These are phyloP conservation scores for Ophiostoma ips DNA, from an alignment of 2,329 filamentous ascomycete species.

Conservation along the genomic window DNA sequence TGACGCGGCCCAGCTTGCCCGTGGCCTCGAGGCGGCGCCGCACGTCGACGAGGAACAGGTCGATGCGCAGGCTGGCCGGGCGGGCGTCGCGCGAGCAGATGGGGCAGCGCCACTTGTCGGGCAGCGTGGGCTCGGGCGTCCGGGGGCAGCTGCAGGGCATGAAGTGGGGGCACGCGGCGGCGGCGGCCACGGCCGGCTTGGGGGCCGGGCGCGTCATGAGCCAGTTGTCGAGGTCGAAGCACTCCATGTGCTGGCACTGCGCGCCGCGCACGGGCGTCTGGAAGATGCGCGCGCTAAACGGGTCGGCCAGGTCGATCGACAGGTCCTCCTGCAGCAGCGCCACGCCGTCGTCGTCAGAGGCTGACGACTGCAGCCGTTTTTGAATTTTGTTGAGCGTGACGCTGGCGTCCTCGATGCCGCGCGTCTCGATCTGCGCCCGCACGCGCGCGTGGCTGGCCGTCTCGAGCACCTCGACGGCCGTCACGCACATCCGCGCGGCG, in stretches of 20 bases:
- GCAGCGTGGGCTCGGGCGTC: slow-evolving; percentile 33
- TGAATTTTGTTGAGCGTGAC: slow-evolving; percentile 45
- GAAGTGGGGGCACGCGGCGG: slow-evolving; percentile 25
- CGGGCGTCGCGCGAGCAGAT: slow-evolving; percentile 67
- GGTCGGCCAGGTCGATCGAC: slow-evolving; percentile 50
- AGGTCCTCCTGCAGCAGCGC: slow-evolving; percentile 43
- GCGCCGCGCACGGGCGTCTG: slow-evolving; percentile 56
- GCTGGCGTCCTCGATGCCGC: slow-evolving; percentile 27
- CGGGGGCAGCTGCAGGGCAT: slow-evolving; percentile 24
- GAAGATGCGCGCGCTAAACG: slow-evolving; percentile 52
- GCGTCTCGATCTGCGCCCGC: slow-evolving; percentile 24
- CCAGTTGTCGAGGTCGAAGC: slow-evolving; percentile 80
- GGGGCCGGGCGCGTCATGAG: slow-evolving; percentile 48
- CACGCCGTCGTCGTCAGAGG: slow-evolving; percentile 46
- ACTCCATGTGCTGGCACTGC: slow-evolving; percentile 65
- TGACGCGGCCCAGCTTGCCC: slow-evolving; percentile 31
- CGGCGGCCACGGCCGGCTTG: slow-evolving; percentile 14
- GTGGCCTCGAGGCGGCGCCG: slow-evolving; percentile 36
- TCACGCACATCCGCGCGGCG: slow-evolving; percentile 32
- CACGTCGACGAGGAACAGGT: slow-evolving; percentile 58
- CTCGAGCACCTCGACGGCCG: slow-evolving; percentile 55
- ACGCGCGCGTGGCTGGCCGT: slow-evolving; percentile 34
- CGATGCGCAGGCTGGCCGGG: slow-evolving; percentile 55
- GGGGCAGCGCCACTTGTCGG: slow-evolving; percentile 76
- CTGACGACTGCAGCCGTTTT: slow-evolving; percentile 21